Evolutionary conservation across 2,329 filamentous ascomycete genomes (phyloP), one percentile per base, ranked within the genome.

Genomic region (Chrysoporthe deuterocubensis): DNA sequence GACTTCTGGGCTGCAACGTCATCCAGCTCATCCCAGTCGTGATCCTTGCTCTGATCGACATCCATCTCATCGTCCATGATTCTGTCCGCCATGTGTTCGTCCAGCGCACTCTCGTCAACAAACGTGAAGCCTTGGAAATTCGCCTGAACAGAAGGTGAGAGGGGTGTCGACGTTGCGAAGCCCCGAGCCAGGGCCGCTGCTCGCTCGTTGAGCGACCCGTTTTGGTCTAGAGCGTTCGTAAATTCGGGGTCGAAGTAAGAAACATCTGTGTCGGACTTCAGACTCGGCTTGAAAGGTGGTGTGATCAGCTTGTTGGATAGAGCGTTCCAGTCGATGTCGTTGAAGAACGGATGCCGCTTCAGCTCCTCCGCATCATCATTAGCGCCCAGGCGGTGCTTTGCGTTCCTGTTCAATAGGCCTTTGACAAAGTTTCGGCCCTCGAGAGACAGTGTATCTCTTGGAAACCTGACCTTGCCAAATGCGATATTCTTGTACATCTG

Each of bases 401-500:
- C 96, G 78, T 99, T 99, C 76, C 96, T 90, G 82, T 99, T 99
- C 66, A 99, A 87, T 70, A 99, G 83, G 26, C 96, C 96, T 84
- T 99, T 99, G 76, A 99, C 96, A 75, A 99, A 99, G 80, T 97
- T 98, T 68, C 96, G 89, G 68, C 96, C 96, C 79, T 99, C 96
- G 52, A 94, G 91, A 70, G 94, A 97, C 43, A 99, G 83, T 1
- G 96, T 97, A 78, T 99, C 96, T 72, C 94, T 89, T 8, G 96
- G 96, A 79, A 99, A 99, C 70, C 96, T 88, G 67, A 99, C 96
- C 78, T 99, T 99, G 77, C 96, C 96, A 76, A 99, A 99, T 0
- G 96, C 96, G 77, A 99, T 99, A 82, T 99, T 99, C 85, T 99
- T 99, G 84, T 99, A 99, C 96, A 99, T 99, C 79, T 99, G 96